A percentile compares a stretch with the other conserved stretches of the same genome.
Evolutionary conservation across 2,329 filamentous ascomycete genomes (phyloP).

Genomic region (Diaporthe longicolla): DNA sequence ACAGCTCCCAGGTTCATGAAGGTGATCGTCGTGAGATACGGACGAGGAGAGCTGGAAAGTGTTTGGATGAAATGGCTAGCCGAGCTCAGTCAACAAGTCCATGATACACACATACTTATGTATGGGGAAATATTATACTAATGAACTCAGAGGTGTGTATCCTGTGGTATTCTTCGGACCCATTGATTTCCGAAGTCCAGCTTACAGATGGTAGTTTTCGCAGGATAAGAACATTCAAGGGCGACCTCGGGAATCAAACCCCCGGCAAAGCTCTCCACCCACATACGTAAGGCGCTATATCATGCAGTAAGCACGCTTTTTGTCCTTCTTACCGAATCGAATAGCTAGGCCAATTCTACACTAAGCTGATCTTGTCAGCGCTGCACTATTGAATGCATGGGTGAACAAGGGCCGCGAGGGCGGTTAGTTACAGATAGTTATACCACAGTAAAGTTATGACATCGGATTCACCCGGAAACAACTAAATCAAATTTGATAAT

Average conservation of each 20-base stretch:
- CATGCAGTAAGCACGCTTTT: not conserved
- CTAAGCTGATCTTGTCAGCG: too few species aligned
- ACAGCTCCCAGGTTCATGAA: too few species aligned
- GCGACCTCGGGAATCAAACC: too few species aligned
- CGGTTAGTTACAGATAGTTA: too few species aligned
- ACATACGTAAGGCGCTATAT: not conserved
- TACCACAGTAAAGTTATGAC: too few species aligned
- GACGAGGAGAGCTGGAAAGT: not conserved
- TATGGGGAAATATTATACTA: not conserved
- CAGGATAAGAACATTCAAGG: not conserved
- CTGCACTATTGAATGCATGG: too few species aligned
- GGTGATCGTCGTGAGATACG: fast-evolving
- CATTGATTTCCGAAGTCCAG: not conserved
- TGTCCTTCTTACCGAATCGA: not conserved
- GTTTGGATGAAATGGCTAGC: not conserved
- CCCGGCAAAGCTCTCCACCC: not conserved
- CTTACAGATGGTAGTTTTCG: not conserved
- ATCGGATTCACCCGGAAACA: too few species aligned
- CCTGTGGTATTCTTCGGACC: not conserved
- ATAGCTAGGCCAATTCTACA: too few species aligned
- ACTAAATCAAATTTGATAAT: too few species aligned
- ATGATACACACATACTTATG: not conserved
- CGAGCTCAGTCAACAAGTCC: too few species aligned
- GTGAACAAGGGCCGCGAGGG: too few species aligned
- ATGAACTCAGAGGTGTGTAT: not conserved